These are phyloP conservation scores for Babesia ovata DNA, from an alignment of 169 alveolate genomes.

Conservation along the genomic window DNA sequence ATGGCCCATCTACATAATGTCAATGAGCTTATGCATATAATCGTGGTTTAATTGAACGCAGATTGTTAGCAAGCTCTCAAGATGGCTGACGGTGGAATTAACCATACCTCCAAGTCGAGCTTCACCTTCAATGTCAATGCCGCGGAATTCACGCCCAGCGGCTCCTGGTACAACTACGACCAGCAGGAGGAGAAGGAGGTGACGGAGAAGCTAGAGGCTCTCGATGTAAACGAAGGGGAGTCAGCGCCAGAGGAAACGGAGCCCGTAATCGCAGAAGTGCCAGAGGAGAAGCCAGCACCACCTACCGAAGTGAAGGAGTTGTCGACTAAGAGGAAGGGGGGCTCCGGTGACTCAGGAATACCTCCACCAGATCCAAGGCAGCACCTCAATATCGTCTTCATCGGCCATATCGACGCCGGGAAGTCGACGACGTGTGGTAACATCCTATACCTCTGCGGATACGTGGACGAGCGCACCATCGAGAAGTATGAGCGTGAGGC, in stretches of 20 bases:
- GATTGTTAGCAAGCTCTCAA: neutral
- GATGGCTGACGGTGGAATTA: constrained; percentile 2
- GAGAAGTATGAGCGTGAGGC: constrained; percentile 98
- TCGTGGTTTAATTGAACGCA: neutral
- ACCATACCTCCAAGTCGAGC: constrained; percentile 8
- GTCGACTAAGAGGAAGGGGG: constrained; percentile 17
- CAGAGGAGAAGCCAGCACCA: constrained; percentile 5
- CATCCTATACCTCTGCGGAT: constrained; percentile 87
- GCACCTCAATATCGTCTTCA: constrained; percentile 94
- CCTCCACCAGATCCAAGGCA: constrained; percentile 86
- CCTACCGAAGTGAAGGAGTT: constrained; percentile 4
- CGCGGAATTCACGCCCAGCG: constrained; percentile 57
- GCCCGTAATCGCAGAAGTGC: constrained; percentile 11
- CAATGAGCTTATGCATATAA: neutral
- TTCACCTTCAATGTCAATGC: constrained; percentile 63
- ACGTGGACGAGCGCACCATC: constrained; percentile 94
- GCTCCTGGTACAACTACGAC: constrained; percentile 48
- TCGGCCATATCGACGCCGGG: constrained; percentile 99
- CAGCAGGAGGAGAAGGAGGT: constrained; percentile 25
- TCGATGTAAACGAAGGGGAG: constrained; percentile 7
- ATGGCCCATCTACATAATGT: neutral
- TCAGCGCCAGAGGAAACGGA: constrained; percentile 10
- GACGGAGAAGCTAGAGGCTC: constrained; percentile 9
- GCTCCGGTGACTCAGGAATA: constrained; percentile 31
- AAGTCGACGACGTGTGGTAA: constrained; percentile 98